phyloP scores from a whole-genome alignment of 106 monocot genomes.

The Vanilla planifolia region DNA sequence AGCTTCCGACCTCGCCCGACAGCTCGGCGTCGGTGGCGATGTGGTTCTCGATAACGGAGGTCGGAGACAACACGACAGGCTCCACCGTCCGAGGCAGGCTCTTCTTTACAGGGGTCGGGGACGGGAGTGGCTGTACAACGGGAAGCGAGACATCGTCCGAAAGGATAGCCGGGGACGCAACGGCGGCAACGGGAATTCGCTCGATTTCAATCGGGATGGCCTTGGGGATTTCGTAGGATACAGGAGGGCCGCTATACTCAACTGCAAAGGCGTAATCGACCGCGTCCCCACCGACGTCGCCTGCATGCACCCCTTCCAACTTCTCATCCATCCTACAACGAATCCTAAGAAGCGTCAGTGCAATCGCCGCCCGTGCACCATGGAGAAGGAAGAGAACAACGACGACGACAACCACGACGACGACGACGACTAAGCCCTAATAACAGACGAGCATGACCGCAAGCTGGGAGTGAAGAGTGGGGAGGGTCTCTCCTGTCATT shows the following conservation, averaged over 20 bases:
- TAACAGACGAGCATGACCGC: too few relatives aligned
- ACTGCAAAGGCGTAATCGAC: constrained; percentile 73
- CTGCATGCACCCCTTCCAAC: not conserved
- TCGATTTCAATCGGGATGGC: constrained; percentile 82
- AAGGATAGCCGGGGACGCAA: constrained; percentile 23
- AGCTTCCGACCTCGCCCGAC: constrained; percentile 19
- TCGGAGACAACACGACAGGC: constrained; percentile 14
- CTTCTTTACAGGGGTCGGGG: constrained; percentile 3
- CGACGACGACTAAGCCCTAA: too few relatives aligned
- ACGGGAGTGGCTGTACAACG: constrained; percentile 47
- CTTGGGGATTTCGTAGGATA: constrained; percentile 67
- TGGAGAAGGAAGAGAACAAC: not conserved
- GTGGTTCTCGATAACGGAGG: constrained; percentile 49
- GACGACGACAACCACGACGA: too few relatives aligned
- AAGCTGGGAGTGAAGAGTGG: too few relatives aligned
- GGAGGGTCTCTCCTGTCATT: too few relatives aligned
- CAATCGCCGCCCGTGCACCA: not conserved
- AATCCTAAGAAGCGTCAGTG: not conserved
- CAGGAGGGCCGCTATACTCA: constrained; percentile 78
- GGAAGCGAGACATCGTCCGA: constrained; percentile 20
- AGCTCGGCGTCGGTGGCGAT: constrained; percentile 27
- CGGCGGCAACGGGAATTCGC: constrained; percentile 71
- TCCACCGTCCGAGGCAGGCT: not conserved
- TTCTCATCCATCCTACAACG: not conserved
- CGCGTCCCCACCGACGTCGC: not conserved